These are phyloP conservation scores for Globisporangium rhizosaccharum DNA, from an alignment of 352 stramenopile genomes.

Conservation along the genomic window DNA sequence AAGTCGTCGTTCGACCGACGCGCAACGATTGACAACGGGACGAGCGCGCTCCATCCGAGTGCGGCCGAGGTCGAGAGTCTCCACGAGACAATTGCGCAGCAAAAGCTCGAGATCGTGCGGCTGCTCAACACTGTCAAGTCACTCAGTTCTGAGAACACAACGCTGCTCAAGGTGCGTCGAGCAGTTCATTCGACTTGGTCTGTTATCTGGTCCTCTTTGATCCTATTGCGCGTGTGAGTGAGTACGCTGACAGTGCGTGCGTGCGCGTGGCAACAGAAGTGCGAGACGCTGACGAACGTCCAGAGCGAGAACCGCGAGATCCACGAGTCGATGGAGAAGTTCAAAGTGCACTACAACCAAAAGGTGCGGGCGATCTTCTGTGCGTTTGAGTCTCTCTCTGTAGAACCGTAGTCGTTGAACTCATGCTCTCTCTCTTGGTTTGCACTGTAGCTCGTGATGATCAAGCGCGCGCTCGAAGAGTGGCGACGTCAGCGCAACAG, in stretches of 20 bases:
- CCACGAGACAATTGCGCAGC: slow-evolving; percentile 51
- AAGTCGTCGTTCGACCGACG: too few species aligned
- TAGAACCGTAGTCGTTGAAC: background rate
- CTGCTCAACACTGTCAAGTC: slow-evolving; percentile 82
- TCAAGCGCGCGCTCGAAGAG: slow-evolving; percentile 86
- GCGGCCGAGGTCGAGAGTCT: slow-evolving; percentile 34
- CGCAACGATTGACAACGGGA: too few species aligned
- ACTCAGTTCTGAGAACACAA: slow-evolving; percentile 80
- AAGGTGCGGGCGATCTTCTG: slow-evolving; percentile 57
- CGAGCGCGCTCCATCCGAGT: too few species aligned
- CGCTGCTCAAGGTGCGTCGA: slow-evolving; percentile 61
- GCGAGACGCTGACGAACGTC: slow-evolving; percentile 60
- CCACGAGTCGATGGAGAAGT: slow-evolving; percentile 77
- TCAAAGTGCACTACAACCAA: slow-evolving; percentile 85
- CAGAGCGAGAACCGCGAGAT: slow-evolving; percentile 75
- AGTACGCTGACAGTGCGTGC: background rate
- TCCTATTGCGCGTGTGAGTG: too few species aligned
- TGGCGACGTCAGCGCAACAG: slow-evolving; percentile 66
- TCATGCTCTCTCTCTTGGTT: background rate
- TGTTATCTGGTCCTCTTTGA: too few species aligned
- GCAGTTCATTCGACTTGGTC: too few species aligned
- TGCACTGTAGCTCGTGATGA: slow-evolving; percentile 65
- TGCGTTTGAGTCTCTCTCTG: background rate
- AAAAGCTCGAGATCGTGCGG: slow-evolving; percentile 81
- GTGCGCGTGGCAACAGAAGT: slow-evolving; percentile 42